Base-by-base conservation (phyloP, 768 basidiomycete genomes). In the Pleurotus tuoliensis region DNA sequence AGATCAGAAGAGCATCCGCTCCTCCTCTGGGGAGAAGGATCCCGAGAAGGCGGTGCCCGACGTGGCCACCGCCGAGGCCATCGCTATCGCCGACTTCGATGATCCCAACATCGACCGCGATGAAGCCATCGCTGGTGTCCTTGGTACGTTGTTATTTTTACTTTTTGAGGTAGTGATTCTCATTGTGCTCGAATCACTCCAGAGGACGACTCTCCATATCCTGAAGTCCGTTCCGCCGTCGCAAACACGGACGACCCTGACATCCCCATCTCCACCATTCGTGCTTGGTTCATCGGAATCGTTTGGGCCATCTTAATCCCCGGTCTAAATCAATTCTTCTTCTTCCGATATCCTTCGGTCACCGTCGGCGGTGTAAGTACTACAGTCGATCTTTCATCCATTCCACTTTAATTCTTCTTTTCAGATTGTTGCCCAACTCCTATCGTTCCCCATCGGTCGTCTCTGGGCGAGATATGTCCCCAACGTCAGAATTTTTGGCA, bases 251-350 rank as follows among this genome's bases (percentile, higher is more conserved):
- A 90, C 63, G 87, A 89, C 66, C 79, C 81, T 37, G 71, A 73
- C 43, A 82, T 89, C 58, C 81, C 82, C 6, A 81, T 79, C 6
- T 75, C 73, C 37, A 90, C 88, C 0, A 44, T 91, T 43, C 84
- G 90, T 34, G 79, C 83, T 3, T 90, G 87, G 87, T 69, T 79
- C 5, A 75, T 95, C 46, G 94, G 94, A 48, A n/a, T 93, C 13
- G 59, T 80, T 34, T 90, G 82, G 79, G 80, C 88, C 3, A 79
- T 90, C 37, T 60, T 90, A 64, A 76, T 84, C 53, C 76, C 84
- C 0, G 86, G 82, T 22, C 68, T 86, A 50, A 88, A 91, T 64
- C 88, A 88, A 59, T 87, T 89, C 72, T 86, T 89, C 71, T 86
- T 81, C 76, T 88, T 90, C 71, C 84, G 87, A 13, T 87, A 82